A percentile compares a stretch with the other conserved stretches of the same genome.
phyloP scores from a whole-genome alignment of 73 alveolate genomes.

The Symbiodinium pilosum region DNA sequence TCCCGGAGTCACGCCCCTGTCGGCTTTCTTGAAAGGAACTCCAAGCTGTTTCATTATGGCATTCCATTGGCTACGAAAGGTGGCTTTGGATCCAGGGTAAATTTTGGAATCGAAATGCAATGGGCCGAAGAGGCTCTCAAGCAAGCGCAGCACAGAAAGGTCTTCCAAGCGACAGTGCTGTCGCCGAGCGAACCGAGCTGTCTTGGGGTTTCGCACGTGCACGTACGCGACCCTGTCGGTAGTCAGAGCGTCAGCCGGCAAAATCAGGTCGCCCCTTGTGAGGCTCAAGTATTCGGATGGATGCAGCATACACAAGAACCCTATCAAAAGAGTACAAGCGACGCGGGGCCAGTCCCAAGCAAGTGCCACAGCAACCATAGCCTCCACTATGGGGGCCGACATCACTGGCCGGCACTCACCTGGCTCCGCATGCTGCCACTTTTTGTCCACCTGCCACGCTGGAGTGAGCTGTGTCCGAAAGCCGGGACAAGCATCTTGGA shows the following conservation, averaged over 20 bases:
- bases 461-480: background rate
- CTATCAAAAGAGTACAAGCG: background rate
- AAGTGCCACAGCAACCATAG: background rate
- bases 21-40: background rate
- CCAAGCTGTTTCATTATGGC: background rate
- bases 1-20: conserved; percentile 1
- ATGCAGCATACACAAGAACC: conserved; percentile 16
- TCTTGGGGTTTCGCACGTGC: background rate
- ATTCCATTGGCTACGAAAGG: conserved; percentile 40
- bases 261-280: background rate
- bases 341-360: background rate
- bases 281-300: background rate
- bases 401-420: conserved; percentile 28
- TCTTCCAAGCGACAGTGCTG: conserved; percentile 28
- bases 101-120: background rate
- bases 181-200: background rate
- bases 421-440: conserved; percentile 30
- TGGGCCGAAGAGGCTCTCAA: background rate
- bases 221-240: background rate
- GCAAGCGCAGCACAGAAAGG: background rate
- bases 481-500: background rate
- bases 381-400: background rate
- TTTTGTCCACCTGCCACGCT: conserved; percentile 15
- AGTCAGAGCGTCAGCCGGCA: background rate
- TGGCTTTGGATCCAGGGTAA: background rate